Percentiles rank a stretch among this genome's conserved stretches.
These are phyloP conservation scores for Seiridium cupressi DNA, from an alignment of 2,329 filamentous ascomycete genomes.

Conservation along the genomic window DNA sequence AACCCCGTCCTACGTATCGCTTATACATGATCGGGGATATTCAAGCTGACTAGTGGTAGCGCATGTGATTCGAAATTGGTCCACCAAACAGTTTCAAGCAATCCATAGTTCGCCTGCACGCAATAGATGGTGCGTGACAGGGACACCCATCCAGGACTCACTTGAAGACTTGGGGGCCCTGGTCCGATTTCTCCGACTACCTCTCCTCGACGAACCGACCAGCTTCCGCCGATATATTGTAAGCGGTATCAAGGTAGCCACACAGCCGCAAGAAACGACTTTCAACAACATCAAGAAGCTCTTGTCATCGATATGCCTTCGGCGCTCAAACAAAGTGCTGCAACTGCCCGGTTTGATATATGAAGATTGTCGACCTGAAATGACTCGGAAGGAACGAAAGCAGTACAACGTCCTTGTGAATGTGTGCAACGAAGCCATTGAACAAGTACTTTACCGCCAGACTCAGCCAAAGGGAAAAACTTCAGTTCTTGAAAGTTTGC, in stretches of 20 bases:
- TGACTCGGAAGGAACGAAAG: no score
- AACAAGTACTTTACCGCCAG: neutral
- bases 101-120: neutral
- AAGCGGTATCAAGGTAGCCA: neutral
- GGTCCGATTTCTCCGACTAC: neutral
- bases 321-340: neutral
- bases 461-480: neutral
- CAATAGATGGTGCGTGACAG: neutral
- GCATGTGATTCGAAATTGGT: neutral
- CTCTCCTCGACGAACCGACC: neutral
- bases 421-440: neutral
- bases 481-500: neutral
- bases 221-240: neutral
- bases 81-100: neutral
- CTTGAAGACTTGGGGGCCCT: neutral
- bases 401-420: no score
- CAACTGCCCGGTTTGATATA: neutral
- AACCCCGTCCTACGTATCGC: neutral
- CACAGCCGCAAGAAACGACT: neutral
- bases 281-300: neutral
- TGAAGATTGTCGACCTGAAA: no score
- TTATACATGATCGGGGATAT: no score
- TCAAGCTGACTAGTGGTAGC: neutral
- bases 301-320: neutral
- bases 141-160: neutral